Evolutionary conservation across 1,284 basidiomycete genomes (phyloP), one percentile per base, ranked within the genome.

Genomic region (Naganishia sp.): DNA sequence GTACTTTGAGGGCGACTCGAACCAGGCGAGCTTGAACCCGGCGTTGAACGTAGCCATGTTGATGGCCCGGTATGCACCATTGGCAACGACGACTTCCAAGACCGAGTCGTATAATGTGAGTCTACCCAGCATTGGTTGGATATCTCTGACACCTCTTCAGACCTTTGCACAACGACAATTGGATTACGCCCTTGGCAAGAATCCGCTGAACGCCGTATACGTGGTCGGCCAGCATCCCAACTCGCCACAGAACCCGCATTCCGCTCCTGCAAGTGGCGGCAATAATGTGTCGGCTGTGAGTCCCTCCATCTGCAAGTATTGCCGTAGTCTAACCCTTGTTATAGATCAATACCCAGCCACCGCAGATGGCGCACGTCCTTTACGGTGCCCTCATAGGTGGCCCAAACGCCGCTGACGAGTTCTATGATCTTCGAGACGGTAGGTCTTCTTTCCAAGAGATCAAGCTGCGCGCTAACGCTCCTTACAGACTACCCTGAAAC

Each of bases 301-400:
- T 60, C 11, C 17, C 11, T 9, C 47, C 7, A 13, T 32, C 6
- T 18, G 28, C 4, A 6, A 31, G 45, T 11, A 6, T 21, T 18
- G 11, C 5, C 28, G 17, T 31, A 42, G 17, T 52, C 21, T 43
- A 9, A 7, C 18, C 28, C 6, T 5, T 49, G 18, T 46, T 77
- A 84, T 54, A 74, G 57, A 88, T 96, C 71, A 86, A 95, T 74
- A 88, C 84, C 5, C 83, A 83, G 47, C 93, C 93, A 0, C 80
- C 81, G 9, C 78, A 85, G 65, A 88, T 90, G 76, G 84, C 86
- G 0, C 85, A 92, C 73, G 84, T 90, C 3, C 79, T 96, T 2
- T 94, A 93, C 73, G 94, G 94, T 42, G 92, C 87, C 21, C 85
- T 94, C 45, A 84, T 94, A 13, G 94, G 93, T 52, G 94, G 94